Conservation (phyloP, 83 land plant species). For the Picea mariana region DNA sequence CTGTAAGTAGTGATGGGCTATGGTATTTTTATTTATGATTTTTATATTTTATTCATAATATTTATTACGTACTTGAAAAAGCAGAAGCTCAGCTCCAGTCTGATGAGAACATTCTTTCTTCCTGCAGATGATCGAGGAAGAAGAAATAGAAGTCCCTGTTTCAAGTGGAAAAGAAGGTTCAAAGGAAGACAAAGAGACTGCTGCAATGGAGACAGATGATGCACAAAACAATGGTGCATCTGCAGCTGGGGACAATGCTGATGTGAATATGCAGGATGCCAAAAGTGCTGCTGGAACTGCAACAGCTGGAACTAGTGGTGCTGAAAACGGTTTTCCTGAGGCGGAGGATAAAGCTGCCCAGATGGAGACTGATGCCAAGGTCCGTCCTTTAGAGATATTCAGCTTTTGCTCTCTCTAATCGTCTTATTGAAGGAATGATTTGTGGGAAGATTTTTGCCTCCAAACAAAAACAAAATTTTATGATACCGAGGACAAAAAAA, state of each 20-base stretch:
- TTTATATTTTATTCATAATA: neutral
- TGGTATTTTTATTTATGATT: slow-evolving; percentile 9
- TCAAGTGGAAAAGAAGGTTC: slow-evolving; percentile 14
- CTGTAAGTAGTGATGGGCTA: slow-evolving; percentile 47
- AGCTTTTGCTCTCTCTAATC: no score
- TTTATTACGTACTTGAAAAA: neutral
- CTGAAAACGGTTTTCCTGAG: slow-evolving; percentile 51
- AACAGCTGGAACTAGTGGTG: slow-evolving; percentile 21
- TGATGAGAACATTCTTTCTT: neutral
- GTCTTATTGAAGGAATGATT: no score
- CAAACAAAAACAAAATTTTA: no score
- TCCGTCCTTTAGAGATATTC: neutral
- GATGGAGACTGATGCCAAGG: slow-evolving; percentile 65
- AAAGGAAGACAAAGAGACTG: slow-evolving; percentile 17
- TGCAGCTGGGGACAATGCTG: slow-evolving; percentile 15
- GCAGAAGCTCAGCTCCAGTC: neutral
- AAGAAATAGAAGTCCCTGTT: slow-evolving; percentile 29
- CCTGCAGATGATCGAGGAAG: slow-evolving; percentile 27
- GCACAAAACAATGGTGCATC: slow-evolving; percentile 17
- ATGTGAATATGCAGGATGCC: slow-evolving; percentile 54
- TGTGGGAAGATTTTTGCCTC: no score
- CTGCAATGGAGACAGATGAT: slow-evolving; percentile 28
- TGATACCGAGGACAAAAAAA: no score
- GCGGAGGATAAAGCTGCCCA: slow-evolving; percentile 43
- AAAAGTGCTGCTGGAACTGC: slow-evolving; percentile 17